Evolutionary conservation across 148 eudicot species (phyloP).

Genomic region (Silene latifolia): DNA sequence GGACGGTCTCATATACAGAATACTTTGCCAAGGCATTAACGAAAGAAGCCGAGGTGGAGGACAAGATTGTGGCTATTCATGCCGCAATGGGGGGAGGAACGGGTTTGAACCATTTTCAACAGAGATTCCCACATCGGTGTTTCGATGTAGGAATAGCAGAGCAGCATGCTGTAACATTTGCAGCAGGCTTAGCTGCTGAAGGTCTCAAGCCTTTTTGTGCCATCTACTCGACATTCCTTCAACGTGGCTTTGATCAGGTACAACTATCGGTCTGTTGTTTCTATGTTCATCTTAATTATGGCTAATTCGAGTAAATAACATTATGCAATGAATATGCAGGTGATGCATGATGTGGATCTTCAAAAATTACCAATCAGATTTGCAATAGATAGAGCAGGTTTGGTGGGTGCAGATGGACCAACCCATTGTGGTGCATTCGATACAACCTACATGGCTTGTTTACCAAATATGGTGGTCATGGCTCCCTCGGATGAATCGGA

Average conservation of each 20-base stretch:
- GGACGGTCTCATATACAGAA: conserved; percentile 59
- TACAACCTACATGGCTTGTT: conserved; percentile 67
- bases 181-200: conserved; percentile 76
- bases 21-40: conserved; percentile 64
- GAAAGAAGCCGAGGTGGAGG: conserved; percentile 64
- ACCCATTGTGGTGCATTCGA: conserved; percentile 83
- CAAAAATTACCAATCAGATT: conserved; percentile 70
- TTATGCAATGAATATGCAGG: conserved; percentile 31
- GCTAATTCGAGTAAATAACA: no score
- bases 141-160: conserved; percentile 82
- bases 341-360: conserved; percentile 76
- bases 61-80: conserved; percentile 59
- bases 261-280: background rate
- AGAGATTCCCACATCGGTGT: conserved; percentile 62
- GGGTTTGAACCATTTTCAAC: conserved; percentile 65
- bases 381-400: conserved; percentile 71
- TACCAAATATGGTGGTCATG: conserved; percentile 87
- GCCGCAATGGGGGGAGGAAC: conserved; percentile 90
- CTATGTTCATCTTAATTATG: no score
- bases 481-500: conserved; percentile 79
- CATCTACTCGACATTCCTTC: conserved; percentile 68
- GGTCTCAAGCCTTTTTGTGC: conserved; percentile 82
- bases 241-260: conserved; percentile 77
- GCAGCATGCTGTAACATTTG: conserved; percentile 81
- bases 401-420: conserved; percentile 86